These are phyloP conservation scores for Trichopus zeylanicus DNA, from an alignment of 116 monocot genomes.

Conservation along the genomic window DNA sequence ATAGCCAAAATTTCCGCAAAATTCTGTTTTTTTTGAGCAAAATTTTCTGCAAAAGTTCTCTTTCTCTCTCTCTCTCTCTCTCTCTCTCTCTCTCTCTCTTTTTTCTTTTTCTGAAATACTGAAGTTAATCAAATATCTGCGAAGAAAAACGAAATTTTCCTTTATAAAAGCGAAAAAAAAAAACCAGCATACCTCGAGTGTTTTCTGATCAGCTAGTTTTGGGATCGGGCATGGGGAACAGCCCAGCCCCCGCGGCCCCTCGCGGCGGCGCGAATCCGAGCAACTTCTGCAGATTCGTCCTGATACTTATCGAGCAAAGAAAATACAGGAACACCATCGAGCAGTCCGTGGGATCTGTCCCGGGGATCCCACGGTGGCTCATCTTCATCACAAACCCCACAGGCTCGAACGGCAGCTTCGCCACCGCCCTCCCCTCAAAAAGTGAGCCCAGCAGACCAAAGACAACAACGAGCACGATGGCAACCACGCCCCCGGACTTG, in stretches of 20 bases:
- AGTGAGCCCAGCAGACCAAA: slow-evolving; percentile 94
- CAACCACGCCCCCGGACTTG: slow-evolving; percentile 94
- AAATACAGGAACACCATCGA: slow-evolving; percentile 88
- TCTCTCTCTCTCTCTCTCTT: too few species aligned
- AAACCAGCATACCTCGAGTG: too few species aligned
- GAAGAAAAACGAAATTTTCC: too few species aligned
- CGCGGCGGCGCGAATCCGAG: slow-evolving; percentile 77
- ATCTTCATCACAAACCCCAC: slow-evolving; percentile 69
- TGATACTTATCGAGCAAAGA: slow-evolving; percentile 76
- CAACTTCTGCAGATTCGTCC: slow-evolving; percentile 91
- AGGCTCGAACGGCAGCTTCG: slow-evolving; percentile 84
- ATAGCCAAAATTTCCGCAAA: too few species aligned
- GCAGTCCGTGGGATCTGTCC: slow-evolving; percentile 70
- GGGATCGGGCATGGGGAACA: slow-evolving; percentile 84
- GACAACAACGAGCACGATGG: slow-evolving; percentile 81
- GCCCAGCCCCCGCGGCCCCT: slow-evolving; percentile 58
- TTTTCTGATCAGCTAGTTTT: slow-evolving; percentile 46
- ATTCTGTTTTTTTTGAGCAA: too few species aligned
- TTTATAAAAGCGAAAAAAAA: too few species aligned
- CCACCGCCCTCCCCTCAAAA: slow-evolving; percentile 84
- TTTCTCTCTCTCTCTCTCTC: too few species aligned
- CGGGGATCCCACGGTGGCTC: slow-evolving; percentile 73
- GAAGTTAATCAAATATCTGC: too few species aligned
- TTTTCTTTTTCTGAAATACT: too few species aligned
- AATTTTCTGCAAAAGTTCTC: too few species aligned